phyloP scores from a whole-genome alignment of 441 rosid genomes.

The Pelargonium myrrhifolium region DNA sequence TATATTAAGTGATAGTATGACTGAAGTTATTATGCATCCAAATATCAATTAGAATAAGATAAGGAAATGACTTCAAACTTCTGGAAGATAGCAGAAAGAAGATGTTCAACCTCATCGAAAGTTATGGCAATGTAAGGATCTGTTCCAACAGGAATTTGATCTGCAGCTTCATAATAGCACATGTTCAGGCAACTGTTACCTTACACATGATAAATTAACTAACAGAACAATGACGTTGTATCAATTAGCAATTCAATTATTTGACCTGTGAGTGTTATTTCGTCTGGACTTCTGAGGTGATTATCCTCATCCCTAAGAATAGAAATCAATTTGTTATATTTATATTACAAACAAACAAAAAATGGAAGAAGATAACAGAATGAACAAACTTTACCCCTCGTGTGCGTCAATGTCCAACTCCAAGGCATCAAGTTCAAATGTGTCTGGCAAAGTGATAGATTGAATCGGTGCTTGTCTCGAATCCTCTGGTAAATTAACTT shows the following conservation, averaged over 20 bases:
- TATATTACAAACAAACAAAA: slow-evolving; percentile 6
- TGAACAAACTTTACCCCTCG: slow-evolving; percentile 28
- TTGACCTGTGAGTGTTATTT: slow-evolving; percentile 59
- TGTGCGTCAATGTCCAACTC: slow-evolving; percentile 35
- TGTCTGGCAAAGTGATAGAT: slow-evolving; percentile 61
- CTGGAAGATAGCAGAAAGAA: neutral
- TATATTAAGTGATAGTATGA: slow-evolving; percentile 10
- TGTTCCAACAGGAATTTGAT: slow-evolving; percentile 51
- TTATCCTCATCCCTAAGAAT: slow-evolving; percentile 37
- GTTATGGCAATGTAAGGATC: slow-evolving; percentile 59
- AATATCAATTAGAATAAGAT: neutral
- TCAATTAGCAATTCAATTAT: neutral
- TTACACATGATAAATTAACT: neutral
- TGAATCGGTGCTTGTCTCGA: slow-evolving; percentile 60
- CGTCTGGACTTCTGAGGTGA: slow-evolving; percentile 47
- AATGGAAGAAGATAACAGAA: neutral
- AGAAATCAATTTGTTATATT: neutral
- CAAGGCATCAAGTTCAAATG: slow-evolving; percentile 59
- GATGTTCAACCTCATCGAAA: slow-evolving; percentile 51
- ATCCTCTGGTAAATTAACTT: slow-evolving; percentile 62
- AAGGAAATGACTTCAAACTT: neutral
- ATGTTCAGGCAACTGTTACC: neutral
- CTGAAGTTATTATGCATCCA: neutral
- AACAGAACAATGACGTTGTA: neutral
- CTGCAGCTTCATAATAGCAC: slow-evolving; percentile 20